Percentiles rank a stretch among this genome's conserved stretches.
These are phyloP conservation scores for Malus hybrid DNA, from an alignment of 331 rosid species.

Conservation along the genomic window DNA sequence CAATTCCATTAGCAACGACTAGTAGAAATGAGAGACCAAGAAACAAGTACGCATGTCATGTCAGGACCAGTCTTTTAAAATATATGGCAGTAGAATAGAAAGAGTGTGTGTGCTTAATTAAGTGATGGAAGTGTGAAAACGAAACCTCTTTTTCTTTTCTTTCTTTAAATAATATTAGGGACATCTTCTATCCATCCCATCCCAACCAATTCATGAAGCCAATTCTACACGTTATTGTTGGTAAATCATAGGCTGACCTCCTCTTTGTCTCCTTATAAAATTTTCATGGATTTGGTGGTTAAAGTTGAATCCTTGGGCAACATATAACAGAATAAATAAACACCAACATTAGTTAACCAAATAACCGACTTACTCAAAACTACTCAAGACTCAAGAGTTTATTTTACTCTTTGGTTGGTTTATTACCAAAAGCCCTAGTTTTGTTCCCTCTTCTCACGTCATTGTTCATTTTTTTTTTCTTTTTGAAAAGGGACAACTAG, in stretches of 20 bases:
- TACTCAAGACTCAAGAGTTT: neutral
- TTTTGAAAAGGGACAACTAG: no score
- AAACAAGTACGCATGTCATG: neutral
- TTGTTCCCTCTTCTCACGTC: no score
- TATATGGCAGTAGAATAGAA: neutral
- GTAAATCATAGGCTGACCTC: slow-evolving; percentile 28
- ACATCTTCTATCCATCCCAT: no score
- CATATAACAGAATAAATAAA: neutral
- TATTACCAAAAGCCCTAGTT: no score
- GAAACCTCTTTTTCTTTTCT: slow-evolving; percentile 7
- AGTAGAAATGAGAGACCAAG: slow-evolving; percentile 7
- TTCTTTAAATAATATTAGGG: no score
- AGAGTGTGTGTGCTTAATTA: neutral
- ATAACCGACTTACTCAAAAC: neutral
- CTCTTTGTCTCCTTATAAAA: slow-evolving; percentile 18
- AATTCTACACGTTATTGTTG: slow-evolving; percentile 15
- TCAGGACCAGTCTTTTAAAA: slow-evolving; percentile 11
- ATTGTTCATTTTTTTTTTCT: no score
- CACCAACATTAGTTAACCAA: neutral
- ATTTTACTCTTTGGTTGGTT: neutral
- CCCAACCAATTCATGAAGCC: slow-evolving; percentile 18
- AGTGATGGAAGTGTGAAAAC: neutral
- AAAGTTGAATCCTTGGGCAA: neutral
- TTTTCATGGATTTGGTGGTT: neutral
- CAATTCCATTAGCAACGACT: neutral